phyloP scores from a whole-genome alignment of 2,329 filamentous ascomycete genomes.

The Fusarium haematococcum region DNA sequence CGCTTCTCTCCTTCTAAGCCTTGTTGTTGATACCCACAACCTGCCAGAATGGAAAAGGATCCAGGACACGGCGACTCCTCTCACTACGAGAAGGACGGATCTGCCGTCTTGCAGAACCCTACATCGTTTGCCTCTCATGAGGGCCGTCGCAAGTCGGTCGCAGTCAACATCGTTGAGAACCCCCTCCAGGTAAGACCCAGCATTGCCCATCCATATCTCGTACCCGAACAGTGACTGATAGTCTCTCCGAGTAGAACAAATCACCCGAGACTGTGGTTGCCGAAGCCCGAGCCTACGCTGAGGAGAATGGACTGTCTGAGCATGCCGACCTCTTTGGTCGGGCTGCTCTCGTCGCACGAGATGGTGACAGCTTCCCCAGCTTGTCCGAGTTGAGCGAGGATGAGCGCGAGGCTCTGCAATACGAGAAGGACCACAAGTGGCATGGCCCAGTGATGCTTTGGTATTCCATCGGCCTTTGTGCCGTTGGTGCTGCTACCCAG shows the following conservation, averaged over 20 bases:
- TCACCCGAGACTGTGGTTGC: conserved; percentile 14
- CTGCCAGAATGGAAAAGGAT: conserved; percentile 2
- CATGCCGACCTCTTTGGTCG: conserved; percentile 57
- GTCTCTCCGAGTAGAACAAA: neutral
- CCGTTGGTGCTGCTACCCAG: conserved; percentile 66
- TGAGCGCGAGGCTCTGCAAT: conserved; percentile 50
- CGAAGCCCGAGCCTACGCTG: conserved; percentile 65
- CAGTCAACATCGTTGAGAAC: neutral
- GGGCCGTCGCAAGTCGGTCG: neutral
- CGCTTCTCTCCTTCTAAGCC: neutral
- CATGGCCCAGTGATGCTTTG: conserved; percentile 59
- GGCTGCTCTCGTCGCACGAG: conserved; percentile 52
- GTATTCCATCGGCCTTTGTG: conserved; percentile 63
- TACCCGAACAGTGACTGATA: neutral
- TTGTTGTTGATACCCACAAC: neutral
- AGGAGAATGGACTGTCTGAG: conserved; percentile 60
- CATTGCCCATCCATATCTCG: neutral
- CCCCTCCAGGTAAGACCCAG: neutral
- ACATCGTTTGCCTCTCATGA: neutral
- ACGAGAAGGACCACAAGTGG: conserved; percentile 70
- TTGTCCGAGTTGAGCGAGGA: conserved; percentile 46
- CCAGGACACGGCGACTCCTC: neutral
- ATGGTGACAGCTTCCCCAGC: conserved; percentile 41
- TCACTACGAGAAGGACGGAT: conserved; percentile 1
- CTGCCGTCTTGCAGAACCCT: neutral